Conservation (phyloP, 108 stramenopile species). For the Skeletonema marinoi region DNA sequence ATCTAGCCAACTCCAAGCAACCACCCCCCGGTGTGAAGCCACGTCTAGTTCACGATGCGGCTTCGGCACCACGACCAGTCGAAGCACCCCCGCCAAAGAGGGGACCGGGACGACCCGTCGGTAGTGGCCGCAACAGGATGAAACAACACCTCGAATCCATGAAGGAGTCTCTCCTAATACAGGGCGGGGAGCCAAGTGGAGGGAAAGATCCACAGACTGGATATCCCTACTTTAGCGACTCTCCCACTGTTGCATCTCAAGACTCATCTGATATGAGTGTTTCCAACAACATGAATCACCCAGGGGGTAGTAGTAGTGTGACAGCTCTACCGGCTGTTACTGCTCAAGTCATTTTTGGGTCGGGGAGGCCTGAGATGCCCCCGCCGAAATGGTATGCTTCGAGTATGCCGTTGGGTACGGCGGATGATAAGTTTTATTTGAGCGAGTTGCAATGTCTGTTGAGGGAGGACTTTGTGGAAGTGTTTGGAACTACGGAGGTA, state of each 20-base stretch:
- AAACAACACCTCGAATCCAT: background rate
- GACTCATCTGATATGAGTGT: background rate
- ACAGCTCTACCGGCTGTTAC: background rate
- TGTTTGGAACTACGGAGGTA: conserved; percentile 75
- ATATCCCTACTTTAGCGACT: background rate
- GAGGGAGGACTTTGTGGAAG: conserved; percentile 80
- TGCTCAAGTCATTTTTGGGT: conserved; percentile 2
- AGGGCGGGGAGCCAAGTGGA: background rate
- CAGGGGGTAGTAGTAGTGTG: background rate
- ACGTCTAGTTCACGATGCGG: background rate
- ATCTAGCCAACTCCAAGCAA: background rate
- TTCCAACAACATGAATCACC: background rate
- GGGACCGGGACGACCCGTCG: background rate
- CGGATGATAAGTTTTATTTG: conserved; percentile 86
- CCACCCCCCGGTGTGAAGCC: background rate
- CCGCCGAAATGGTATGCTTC: conserved; percentile 59
- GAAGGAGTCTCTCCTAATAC: background rate
- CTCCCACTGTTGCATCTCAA: background rate
- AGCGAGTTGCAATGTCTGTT: conserved; percentile 85
- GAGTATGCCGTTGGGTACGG: conserved; percentile 66
- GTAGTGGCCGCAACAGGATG: background rate
- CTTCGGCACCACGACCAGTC: background rate
- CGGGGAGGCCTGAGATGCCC: conserved; percentile 29
- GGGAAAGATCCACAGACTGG: background rate
- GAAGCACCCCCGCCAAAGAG: background rate